These are phyloP conservation scores for Plasmodium fragile DNA, from an alignment of 169 alveolate genomes.

Conservation along the genomic window DNA sequence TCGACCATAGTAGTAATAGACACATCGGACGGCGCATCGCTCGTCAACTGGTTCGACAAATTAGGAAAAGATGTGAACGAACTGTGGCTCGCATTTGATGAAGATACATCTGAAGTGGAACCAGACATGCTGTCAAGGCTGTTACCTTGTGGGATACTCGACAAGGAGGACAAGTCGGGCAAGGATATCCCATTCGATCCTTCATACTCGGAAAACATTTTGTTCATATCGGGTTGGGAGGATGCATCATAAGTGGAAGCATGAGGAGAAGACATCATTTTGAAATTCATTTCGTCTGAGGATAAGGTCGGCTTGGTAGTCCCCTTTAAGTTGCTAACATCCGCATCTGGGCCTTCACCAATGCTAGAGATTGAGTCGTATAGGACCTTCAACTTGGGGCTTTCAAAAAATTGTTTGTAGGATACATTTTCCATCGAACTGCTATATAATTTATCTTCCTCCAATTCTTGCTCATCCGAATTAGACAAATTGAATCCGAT, in stretches of 20 bases:
- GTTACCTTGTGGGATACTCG: neutral
- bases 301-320: neutral
- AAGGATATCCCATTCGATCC: neutral
- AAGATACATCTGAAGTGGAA: neutral
- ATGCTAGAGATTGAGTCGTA: constrained; percentile 18
- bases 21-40: neutral
- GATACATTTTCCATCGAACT: constrained; percentile 11
- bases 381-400: constrained; percentile 19
- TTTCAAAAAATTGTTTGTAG: constrained; percentile 7
- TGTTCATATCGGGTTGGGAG: neutral
- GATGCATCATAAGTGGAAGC: neutral
- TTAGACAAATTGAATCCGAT: neutral
- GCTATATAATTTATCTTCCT: constrained; percentile 11
- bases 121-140: neutral
- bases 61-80: neutral
- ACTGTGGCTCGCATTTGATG: neutral
- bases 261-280: constrained; percentile 8
- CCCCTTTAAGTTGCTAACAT: neutral
- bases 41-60: neutral
- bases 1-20: neutral
- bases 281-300: neutral
- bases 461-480: neutral
- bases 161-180: neutral
- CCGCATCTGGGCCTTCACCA: neutral
- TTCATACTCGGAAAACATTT: neutral